These are phyloP conservation scores for Fusarium foetens DNA, from an alignment of 2,329 filamentous ascomycete species.

Conservation along the genomic window DNA sequence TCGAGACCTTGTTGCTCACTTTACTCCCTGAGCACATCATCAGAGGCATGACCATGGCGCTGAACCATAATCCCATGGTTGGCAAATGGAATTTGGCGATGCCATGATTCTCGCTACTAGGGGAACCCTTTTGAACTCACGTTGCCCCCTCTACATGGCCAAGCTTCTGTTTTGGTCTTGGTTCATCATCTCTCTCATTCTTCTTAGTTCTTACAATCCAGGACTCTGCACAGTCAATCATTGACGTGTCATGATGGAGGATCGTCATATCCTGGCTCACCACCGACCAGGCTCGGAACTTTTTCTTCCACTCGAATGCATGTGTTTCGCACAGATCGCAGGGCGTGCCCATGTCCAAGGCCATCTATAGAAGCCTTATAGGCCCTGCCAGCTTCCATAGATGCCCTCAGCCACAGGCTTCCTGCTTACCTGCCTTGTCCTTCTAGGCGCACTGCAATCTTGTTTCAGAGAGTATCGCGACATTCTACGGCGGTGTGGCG, in stretches of 20 bases:
- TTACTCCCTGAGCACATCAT: constrained; percentile 39
- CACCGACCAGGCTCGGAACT: not conserved
- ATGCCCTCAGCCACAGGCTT: constrained; percentile 11
- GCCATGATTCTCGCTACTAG: constrained; percentile 3
- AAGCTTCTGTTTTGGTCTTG: constrained; percentile 9
- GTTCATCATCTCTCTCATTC: not conserved
- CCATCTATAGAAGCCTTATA: not conserved
- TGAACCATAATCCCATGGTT: constrained; percentile 24
- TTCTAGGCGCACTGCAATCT: not conserved
- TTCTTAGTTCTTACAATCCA: not conserved
- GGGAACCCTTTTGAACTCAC: constrained; percentile 1
- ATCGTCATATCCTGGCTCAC: not conserved
- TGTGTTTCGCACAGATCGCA: constrained; percentile 4
- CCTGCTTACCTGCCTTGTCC: not conserved
- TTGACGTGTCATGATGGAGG: not conserved
- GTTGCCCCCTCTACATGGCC: not conserved
- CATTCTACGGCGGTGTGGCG: constrained; percentile 42
- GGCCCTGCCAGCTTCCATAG: not conserved
- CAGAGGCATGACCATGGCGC: constrained; percentile 18
- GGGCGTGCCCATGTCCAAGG: not conserved
- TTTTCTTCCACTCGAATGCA: not conserved
- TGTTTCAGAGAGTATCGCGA: constrained; percentile 29
- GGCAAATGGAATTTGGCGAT: constrained; percentile 18
- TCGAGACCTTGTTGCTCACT: constrained; percentile 32
- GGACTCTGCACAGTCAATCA: not conserved